Evolutionary conservation across 768 basidiomycete species (phyloP).

Genomic region (Strobilomyces dryophilus): DNA sequence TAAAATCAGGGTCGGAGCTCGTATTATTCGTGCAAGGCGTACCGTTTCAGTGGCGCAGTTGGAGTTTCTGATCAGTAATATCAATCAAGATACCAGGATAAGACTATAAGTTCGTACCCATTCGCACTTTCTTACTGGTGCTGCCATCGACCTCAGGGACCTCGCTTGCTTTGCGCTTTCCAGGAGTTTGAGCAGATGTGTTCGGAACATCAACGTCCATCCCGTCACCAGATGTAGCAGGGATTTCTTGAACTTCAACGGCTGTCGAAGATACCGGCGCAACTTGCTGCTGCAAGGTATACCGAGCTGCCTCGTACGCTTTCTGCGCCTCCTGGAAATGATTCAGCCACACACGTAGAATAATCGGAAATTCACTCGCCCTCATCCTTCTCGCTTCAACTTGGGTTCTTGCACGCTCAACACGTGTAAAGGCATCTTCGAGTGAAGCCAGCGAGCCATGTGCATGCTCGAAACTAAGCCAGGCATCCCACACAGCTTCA

Average conservation of each 20-base stretch:
- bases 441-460: constrained; percentile 70
- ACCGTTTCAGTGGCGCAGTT: constrained; percentile 58
- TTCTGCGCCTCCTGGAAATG: constrained; percentile 57
- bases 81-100: background rate
- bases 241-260: background rate
- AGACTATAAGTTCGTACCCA: constrained; percentile 41
- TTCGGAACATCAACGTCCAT: constrained; percentile 42
- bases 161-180: constrained; percentile 66
- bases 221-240: constrained; percentile 9
- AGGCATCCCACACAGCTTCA: constrained; percentile 89
- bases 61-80: constrained; percentile 37
- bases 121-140: constrained; percentile 60
- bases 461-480: constrained; percentile 82
- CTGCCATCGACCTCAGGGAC: constrained; percentile 30
- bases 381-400: constrained; percentile 61
- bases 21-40: background rate
- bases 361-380: constrained; percentile 37
- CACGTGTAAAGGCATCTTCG: constrained; percentile 55
- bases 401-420: constrained; percentile 61
- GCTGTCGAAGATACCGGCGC: constrained; percentile 21
- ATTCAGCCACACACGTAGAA: background rate
- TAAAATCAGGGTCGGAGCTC: background rate
- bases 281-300: constrained; percentile 39
- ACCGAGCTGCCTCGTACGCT: constrained; percentile 49
- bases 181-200: constrained; percentile 37